A percentile compares a stretch with the other conserved stretches of the same genome.
phyloP scores from a whole-genome alignment of 1,284 basidiomycete genomes.

The Ganoderma leucocontextum region DNA sequence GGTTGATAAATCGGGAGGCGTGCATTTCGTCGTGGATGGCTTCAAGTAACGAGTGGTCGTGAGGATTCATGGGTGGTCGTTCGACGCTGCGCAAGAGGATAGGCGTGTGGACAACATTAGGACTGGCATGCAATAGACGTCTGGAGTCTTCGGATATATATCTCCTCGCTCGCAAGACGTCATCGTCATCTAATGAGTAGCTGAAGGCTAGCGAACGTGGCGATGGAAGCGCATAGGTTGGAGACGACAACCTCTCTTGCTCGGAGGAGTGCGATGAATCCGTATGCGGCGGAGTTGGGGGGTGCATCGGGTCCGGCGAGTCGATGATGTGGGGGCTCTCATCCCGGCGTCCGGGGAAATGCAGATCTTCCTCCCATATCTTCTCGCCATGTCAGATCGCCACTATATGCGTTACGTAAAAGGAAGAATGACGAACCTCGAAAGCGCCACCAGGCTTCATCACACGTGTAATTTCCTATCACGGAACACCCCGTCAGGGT shows the following conservation, averaged over 20 bases:
- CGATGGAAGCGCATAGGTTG: neutral
- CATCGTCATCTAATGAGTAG: slow-evolving; percentile 32
- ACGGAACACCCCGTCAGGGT: slow-evolving; percentile 10
- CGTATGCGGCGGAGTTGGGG: slow-evolving; percentile 29
- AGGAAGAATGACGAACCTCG: slow-evolving; percentile 52
- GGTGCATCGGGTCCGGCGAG: slow-evolving; percentile 23
- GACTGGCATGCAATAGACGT: slow-evolving; percentile 18
- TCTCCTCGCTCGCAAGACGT: slow-evolving; percentile 17
- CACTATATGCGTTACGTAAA: neutral
- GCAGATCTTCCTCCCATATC: slow-evolving; percentile 76
- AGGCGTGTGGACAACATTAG: slow-evolving; percentile 15
- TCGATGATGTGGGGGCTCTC: slow-evolving; percentile 27
- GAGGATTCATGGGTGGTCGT: slow-evolving; percentile 55
- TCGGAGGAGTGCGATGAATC: slow-evolving; percentile 28
- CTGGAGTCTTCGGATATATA: slow-evolving; percentile 17
- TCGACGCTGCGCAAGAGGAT: slow-evolving; percentile 20
- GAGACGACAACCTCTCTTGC: slow-evolving; percentile 14
- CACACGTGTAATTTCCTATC: slow-evolving; percentile 64
- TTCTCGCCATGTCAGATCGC: slow-evolving; percentile 36
- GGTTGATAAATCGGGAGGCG: slow-evolving; percentile 69
- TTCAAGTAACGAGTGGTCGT: slow-evolving; percentile 72
- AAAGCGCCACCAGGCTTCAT: slow-evolving; percentile 74
- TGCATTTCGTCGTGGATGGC: slow-evolving; percentile 73
- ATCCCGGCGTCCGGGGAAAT: slow-evolving; percentile 60
- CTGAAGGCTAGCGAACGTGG: slow-evolving; percentile 23